Evolutionary conservation across 495 filamentous ascomycete species (phyloP).

Genomic region (Trichoderma parareesei): DNA sequence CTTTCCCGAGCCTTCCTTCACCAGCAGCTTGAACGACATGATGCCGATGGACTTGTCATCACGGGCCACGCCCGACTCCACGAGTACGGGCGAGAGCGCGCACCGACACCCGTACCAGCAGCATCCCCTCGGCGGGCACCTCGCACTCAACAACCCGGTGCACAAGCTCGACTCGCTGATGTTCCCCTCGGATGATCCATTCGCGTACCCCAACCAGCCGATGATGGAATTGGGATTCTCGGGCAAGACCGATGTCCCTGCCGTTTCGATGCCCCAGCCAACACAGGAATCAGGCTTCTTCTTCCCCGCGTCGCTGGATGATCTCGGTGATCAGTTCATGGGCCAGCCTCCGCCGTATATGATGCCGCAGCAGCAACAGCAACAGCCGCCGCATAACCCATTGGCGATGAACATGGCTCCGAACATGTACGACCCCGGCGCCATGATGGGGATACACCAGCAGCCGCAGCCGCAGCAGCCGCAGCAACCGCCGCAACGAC

Average conservation of each 20-base stretch:
- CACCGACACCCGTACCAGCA: constrained; percentile 22
- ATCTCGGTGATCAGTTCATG: constrained; percentile 39
- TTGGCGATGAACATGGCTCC: constrained; percentile 5
- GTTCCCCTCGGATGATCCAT: constrained; percentile 86
- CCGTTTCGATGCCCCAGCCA: constrained; percentile 15
- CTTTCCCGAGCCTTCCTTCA: constrained; percentile 21
- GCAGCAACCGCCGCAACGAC: constrained; percentile 16
- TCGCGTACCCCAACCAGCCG: constrained; percentile 82
- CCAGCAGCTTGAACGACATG: constrained; percentile 23
- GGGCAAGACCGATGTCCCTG: constrained; percentile 13
- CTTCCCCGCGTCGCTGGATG: constrained; percentile 36
- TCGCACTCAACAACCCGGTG: constrained; percentile 39
- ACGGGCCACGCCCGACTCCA: constrained; percentile 20
- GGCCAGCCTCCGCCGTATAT: constrained; percentile 39
- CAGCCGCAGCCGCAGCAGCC: background rate
- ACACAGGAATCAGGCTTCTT: constrained; percentile 30
- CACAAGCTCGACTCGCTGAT: constrained; percentile 80
- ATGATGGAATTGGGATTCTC: constrained; percentile 47
- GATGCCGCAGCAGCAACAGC: constrained; percentile 29
- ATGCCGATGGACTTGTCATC: constrained; percentile 25
- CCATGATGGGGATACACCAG: constrained; percentile 15
- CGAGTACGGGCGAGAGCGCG: constrained; percentile 16
- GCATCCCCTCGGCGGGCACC: background rate
- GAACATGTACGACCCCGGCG: constrained; percentile 28
- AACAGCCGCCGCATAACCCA: constrained; percentile 5